Evolutionary conservation across 2,329 filamentous ascomycete species (phyloP).

Genomic region (Cucurbitaria berberidis): DNA sequence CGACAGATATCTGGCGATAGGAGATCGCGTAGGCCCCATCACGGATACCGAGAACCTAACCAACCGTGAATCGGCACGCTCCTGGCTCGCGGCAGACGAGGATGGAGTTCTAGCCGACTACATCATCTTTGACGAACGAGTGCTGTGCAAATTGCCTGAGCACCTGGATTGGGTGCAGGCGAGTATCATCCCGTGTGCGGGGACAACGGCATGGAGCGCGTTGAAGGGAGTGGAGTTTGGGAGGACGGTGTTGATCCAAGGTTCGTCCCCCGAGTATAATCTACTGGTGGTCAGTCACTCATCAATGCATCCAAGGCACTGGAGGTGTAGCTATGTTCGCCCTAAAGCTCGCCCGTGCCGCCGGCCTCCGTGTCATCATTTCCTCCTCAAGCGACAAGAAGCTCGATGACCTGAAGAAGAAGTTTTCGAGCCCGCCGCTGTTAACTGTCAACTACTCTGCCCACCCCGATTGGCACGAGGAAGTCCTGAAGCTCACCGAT

Average conservation of each 20-base stretch:
- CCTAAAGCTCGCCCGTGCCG: conserved; percentile 18
- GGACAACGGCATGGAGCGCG: conserved; percentile 26
- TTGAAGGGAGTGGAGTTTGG: conserved; percentile 11
- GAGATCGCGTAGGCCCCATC: background rate
- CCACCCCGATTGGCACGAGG: conserved; percentile 61
- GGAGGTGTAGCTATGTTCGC: conserved; percentile 48
- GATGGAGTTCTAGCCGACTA: background rate
- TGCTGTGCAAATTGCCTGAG: background rate
- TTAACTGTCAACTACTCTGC: conserved; percentile 63
- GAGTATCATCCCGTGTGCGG: conserved; percentile 21
- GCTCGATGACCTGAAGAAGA: background rate
- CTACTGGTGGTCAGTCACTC: background rate
- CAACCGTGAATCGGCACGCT: background rate
- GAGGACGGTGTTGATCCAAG: conserved; percentile 6
- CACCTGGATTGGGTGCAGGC: conserved; percentile 19
- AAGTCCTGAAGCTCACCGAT: conserved; percentile 55
- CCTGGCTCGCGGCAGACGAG: background rate
- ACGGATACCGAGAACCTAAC: background rate
- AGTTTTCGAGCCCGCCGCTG: background rate
- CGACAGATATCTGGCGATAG: background rate
- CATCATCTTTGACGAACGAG: background rate
- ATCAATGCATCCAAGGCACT: conserved; percentile 23
- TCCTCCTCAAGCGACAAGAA: background rate
- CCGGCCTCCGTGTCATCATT: conserved; percentile 54
- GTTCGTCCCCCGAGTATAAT: background rate